These are phyloP conservation scores for Ophiosphaerella korrae DNA, from an alignment of 2,329 filamentous ascomycete species.

Conservation along the genomic window DNA sequence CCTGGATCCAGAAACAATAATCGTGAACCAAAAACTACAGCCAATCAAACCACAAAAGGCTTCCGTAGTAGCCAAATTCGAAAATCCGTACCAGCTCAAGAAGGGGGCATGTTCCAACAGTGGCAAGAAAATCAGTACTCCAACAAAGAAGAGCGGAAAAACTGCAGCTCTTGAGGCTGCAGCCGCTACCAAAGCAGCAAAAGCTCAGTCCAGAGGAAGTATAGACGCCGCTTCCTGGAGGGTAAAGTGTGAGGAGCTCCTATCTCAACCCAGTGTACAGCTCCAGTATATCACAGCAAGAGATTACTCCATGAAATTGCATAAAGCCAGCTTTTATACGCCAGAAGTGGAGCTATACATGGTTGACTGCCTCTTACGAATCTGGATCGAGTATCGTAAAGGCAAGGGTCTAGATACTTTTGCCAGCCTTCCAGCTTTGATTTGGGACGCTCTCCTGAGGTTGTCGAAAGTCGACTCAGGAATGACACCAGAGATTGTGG, in stretches of 20 bases:
- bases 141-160: slow-evolving; percentile 7
- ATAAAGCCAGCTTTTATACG: too few species aligned
- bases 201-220: slow-evolving; percentile 5
- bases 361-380: not conserved
- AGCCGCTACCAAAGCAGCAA: slow-evolving; percentile 8
- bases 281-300: too few species aligned
- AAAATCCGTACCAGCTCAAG: not conserved
- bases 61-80: slow-evolving; percentile 26
- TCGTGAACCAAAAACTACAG: slow-evolving; percentile 44
- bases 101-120: not conserved
- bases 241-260: slow-evolving; percentile 6
- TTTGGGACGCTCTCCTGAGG: slow-evolving; percentile 6
- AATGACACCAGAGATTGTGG: slow-evolving; percentile 6
- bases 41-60: not conserved
- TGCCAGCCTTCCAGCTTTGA: slow-evolving; percentile 7
- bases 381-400: slow-evolving; percentile 6
- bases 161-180: slow-evolving; percentile 5
- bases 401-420: slow-evolving; percentile 2
- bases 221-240: slow-evolving; percentile 7
- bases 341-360: too few species aligned
- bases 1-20: slow-evolving; percentile 68
- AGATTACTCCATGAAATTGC: too few species aligned
- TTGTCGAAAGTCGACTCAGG: slow-evolving; percentile 4
- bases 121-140: slow-evolving; percentile 5
- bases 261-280: not conserved